A percentile compares a stretch with the other conserved stretches of the same genome.
phyloP scores from a whole-genome alignment of 805 yeast genomes.

The Suhomyces sp. region DNA sequence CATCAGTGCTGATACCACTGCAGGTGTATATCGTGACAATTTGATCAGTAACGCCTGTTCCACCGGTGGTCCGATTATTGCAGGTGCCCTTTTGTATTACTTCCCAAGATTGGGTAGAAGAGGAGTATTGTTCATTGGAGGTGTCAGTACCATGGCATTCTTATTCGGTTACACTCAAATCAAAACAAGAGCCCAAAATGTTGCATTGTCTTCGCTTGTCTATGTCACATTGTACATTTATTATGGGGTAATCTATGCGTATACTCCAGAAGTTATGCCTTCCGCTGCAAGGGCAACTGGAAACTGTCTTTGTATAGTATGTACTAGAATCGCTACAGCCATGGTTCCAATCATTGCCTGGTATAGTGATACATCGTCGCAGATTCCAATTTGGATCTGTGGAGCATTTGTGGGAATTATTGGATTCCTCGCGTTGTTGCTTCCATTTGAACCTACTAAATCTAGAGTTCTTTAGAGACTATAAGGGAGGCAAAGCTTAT shows the following conservation, averaged over 20 bases:
- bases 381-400: conserved; percentile 37
- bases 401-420: conserved; percentile 33
- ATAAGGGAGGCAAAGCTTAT: no score
- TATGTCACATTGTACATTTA: conserved; percentile 21
- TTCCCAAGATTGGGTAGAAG: conserved; percentile 17
- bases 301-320: conserved; percentile 31
- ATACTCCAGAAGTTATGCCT: conserved; percentile 38
- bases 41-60: conserved; percentile 48
- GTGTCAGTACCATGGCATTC: conserved; percentile 19
- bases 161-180: conserved; percentile 22
- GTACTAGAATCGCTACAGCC: conserved; percentile 30
- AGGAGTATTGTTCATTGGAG: conserved; percentile 21
- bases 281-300: conserved; percentile 38
- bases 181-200: conserved; percentile 16
- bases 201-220: conserved; percentile 18
- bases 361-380: conserved; percentile 25
- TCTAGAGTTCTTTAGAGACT: conserved; percentile 22
- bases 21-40: conserved; percentile 48
- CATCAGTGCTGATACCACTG: conserved; percentile 38
- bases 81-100: conserved; percentile 34
- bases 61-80: conserved; percentile 54
- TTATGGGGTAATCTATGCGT: conserved; percentile 34
- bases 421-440: conserved; percentile 30
- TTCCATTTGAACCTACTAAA: conserved; percentile 37
- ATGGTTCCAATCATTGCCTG: conserved; percentile 37